Evolutionary conservation across 371 early-diverging fungal species (phyloP).

Genomic region (Cokeromyces recurvatus): DNA sequence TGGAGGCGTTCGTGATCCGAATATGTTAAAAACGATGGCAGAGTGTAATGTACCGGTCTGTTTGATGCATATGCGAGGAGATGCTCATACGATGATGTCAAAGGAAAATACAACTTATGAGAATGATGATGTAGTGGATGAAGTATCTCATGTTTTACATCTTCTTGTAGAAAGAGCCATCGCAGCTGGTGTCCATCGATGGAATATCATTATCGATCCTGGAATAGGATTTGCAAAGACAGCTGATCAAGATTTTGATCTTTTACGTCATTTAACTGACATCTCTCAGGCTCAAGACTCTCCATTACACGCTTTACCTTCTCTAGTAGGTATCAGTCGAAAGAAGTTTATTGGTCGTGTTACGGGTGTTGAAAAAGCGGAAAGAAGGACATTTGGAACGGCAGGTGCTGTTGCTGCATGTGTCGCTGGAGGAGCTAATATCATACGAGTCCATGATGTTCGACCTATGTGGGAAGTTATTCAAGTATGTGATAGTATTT

Average conservation of each 20-base stretch:
- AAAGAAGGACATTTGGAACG: slow-evolving; percentile 84
- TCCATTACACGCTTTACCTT: slow-evolving; percentile 73
- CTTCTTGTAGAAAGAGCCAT: slow-evolving; percentile 65
- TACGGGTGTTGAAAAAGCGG: slow-evolving; percentile 68
- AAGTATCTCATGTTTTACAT: slow-evolving; percentile 68
- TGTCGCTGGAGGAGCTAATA: slow-evolving; percentile 80
- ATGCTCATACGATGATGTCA: slow-evolving; percentile 83
- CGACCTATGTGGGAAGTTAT: slow-evolving; percentile 86
- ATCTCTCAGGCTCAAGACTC: slow-evolving; percentile 50
- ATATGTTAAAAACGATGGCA: slow-evolving; percentile 79
- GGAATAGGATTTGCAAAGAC: slow-evolving; percentile 97
- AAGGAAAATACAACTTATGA: slow-evolving; percentile 67
- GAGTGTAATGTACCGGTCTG: slow-evolving; percentile 81
- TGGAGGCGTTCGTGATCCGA: slow-evolving; percentile 80
- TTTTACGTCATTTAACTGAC: slow-evolving; percentile 69
- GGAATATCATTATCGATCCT: slow-evolving; percentile 96
- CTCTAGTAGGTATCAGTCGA: slow-evolving; percentile 81
- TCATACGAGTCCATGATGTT: slow-evolving; percentile 94
- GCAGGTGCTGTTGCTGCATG: slow-evolving; percentile 91
- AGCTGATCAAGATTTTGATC: slow-evolving; percentile 77
- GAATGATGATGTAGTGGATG: slow-evolving; percentile 66
- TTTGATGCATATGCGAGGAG: slow-evolving; percentile 97
- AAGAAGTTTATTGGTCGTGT: slow-evolving; percentile 84
- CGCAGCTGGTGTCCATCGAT: slow-evolving; percentile 78
- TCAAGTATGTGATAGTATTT: slow-evolving; percentile 80